phyloP scores from a whole-genome alignment of 2,329 filamentous ascomycete species.

The Aspergillus versicolor region DNA sequence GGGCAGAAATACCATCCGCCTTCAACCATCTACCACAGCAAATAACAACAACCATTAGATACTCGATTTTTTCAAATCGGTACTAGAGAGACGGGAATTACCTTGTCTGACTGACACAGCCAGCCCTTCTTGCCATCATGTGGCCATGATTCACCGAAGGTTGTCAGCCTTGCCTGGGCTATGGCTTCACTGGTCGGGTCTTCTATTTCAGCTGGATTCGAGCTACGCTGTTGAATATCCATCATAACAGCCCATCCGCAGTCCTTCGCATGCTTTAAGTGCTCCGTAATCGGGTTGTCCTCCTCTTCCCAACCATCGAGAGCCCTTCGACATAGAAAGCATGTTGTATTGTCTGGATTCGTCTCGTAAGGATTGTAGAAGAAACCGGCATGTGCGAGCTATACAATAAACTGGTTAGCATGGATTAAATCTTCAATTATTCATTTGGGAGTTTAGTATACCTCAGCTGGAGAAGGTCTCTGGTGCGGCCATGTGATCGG shows the following conservation, averaged over 20 bases:
- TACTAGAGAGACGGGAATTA: constrained; percentile 36
- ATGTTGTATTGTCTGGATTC: constrained; percentile 83
- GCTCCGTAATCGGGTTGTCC: constrained; percentile 80
- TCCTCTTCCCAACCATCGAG: constrained; percentile 90
- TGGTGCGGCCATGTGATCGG: constrained; percentile 74
- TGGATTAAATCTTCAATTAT: constrained; percentile 7
- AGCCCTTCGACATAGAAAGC: constrained; percentile 80
- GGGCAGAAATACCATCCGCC: constrained; percentile 95
- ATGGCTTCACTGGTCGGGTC: constrained; percentile 73
- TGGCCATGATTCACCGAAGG: constrained; percentile 83
- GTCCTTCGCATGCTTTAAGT: constrained; percentile 74
- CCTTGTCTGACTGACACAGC: constrained; percentile 87
- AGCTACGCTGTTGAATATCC: constrained; percentile 54
- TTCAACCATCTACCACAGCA: constrained; percentile 67
- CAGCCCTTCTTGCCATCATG: constrained; percentile 85
- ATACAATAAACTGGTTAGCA: constrained; percentile 8
- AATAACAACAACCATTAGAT: constrained; percentile 16
- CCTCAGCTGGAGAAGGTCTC: constrained; percentile 63
- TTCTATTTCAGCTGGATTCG: constrained; percentile 54
- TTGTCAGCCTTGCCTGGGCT: constrained; percentile 73
- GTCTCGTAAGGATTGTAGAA: constrained; percentile 75
- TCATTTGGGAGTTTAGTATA: constrained; percentile 34
- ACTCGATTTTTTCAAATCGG: constrained; percentile 3
- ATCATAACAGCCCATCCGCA: constrained; percentile 84
- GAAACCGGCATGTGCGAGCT: constrained; percentile 91